Evolutionary conservation across 768 basidiomycete genomes (phyloP).

Genomic region (Sarcodon aspratus): DNA sequence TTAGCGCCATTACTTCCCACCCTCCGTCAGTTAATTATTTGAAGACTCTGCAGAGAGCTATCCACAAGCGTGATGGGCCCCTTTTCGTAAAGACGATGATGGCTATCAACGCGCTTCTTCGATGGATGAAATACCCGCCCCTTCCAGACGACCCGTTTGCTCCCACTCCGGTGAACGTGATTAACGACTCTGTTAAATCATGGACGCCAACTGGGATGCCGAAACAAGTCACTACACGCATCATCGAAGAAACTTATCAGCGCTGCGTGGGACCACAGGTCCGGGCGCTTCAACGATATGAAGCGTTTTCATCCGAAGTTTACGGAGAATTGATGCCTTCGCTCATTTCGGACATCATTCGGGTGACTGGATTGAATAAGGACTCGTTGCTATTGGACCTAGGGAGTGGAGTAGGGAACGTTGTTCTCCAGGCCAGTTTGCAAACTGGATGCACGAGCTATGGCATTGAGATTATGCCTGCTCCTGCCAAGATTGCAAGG

Average conservation of each 20-base stretch:
- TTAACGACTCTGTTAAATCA: conserved; percentile 33
- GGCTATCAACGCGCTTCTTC: conserved; percentile 50
- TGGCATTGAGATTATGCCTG: conserved; percentile 65
- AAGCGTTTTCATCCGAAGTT: conserved; percentile 73
- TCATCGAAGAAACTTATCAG: conserved; percentile 89
- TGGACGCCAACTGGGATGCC: conserved; percentile 51
- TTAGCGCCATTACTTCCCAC: conserved; percentile 4
- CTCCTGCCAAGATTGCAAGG: conserved; percentile 71
- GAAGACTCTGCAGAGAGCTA: conserved; percentile 56
- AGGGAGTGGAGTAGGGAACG: conserved; percentile 51
- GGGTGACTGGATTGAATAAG: conserved; percentile 35
- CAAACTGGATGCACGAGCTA: conserved; percentile 39
- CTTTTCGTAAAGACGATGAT: conserved; percentile 54
- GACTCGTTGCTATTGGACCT: conserved; percentile 44
- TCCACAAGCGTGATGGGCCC: conserved; percentile 59
- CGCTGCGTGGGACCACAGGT: conserved; percentile 86
- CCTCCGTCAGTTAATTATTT: conserved; percentile 28
- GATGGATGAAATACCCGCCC: conserved; percentile 53
- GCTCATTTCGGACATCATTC: conserved; percentile 46
- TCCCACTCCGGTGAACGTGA: conserved; percentile 30
- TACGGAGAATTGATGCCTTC: conserved; percentile 86
- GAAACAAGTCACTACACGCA: conserved; percentile 54
- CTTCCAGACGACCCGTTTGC: conserved; percentile 40
- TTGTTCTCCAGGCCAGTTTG: conserved; percentile 41
- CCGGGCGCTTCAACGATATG: conserved; percentile 68